Base-by-base conservation (phyloP, 2,329 filamentous ascomycete genomes). In the Venturia oleaginea region DNA sequence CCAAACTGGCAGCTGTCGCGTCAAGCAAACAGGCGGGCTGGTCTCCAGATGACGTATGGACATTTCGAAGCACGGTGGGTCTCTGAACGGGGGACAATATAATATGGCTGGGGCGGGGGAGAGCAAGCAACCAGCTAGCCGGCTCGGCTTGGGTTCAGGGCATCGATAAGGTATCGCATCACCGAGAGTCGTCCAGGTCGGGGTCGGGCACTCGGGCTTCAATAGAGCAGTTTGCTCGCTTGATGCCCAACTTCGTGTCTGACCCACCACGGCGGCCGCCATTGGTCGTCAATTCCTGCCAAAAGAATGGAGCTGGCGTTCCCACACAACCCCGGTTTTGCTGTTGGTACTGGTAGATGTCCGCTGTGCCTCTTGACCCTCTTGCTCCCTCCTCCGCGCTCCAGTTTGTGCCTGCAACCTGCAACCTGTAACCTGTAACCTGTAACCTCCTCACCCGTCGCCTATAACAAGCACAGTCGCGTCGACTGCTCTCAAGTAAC, bases 231-330 rank as follows among this genome's bases (percentile, higher is more conserved):
- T 19, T n/a, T 57, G 51, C n/a, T 57, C 27, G 51, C 46, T 34
- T 34, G 51, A 57, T 32, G 51, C 51, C 51, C 51, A 57, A 57
- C 51, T 37, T 57, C 51, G 51, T 34, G 51, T 57, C 51, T 55
- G 27, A 57, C 51, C 30, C 34, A 27, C 51, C 51, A 57, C 51
- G n/a, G n/a, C 51, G 11, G 51, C 30, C 27, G 30, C 27, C 27
- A 57, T 57, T 57, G 51, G 51, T 11, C 51, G 51, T 57, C 51
- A 57, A n/a, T 19, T 32, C 15, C 8, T 57, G 51, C 51, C 27
- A 19, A 57, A 57, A 34, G 51, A 57, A 32, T 19, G 48, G 48
- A 54, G 24, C 48, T 46, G 48, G 27, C 48, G 48, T 32, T 30
- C 17, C 48, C 48, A 54, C 27, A 32, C 11, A n/a, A 46, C 43